phyloP scores from a whole-genome alignment of 257 asterid species.

The Perilla frutescens region DNA sequence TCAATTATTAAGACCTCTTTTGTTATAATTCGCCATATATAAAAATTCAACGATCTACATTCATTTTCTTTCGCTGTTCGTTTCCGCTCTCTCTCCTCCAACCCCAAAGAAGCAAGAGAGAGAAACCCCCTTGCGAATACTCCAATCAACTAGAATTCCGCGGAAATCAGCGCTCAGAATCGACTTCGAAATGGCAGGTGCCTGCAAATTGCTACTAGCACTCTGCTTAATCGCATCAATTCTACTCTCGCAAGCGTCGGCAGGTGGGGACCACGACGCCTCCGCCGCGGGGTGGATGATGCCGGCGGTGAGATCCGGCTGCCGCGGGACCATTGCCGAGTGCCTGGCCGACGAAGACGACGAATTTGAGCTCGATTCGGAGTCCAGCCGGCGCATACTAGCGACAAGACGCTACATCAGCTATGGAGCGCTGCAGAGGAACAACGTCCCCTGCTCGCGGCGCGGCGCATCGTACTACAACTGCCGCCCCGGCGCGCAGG shows the following conservation, averaged over 20 bases:
- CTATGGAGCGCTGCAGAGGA: slow-evolving; percentile 92
- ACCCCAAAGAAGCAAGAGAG: slow-evolving; percentile 19
- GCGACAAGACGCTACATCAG: slow-evolving; percentile 73
- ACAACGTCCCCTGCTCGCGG: slow-evolving; percentile 86
- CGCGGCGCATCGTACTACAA: slow-evolving; percentile 96
- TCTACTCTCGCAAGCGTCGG: slow-evolving; percentile 44
- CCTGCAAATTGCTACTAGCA: slow-evolving; percentile 30
- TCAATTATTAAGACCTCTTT: slow-evolving; percentile 30
- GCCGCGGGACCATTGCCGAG: slow-evolving; percentile 64
- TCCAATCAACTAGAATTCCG: slow-evolving; percentile 15
- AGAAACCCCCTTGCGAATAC: slow-evolving; percentile 4
- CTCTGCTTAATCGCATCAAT: slow-evolving; percentile 38
- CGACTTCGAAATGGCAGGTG: slow-evolving; percentile 35
- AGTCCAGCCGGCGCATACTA: slow-evolving; percentile 77
- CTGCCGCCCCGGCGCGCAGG: slow-evolving; percentile 91
- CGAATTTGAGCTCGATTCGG: slow-evolving; percentile 82
- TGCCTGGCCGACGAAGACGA: slow-evolving; percentile 58
- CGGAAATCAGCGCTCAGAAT: slow-evolving; percentile 16
- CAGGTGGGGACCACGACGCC: slow-evolving; percentile 51
- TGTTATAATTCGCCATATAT: slow-evolving; percentile 1
- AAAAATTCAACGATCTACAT: slow-evolving; percentile 16
- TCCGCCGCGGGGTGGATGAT: slow-evolving; percentile 57
- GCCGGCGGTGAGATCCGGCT: slow-evolving; percentile 64
- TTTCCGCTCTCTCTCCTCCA: background rate
- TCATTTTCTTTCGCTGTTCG: slow-evolving; percentile 8